These are phyloP conservation scores for Magnusiomyces ingens DNA, from an alignment of 1,139 yeast genomes.

Conservation along the genomic window DNA sequence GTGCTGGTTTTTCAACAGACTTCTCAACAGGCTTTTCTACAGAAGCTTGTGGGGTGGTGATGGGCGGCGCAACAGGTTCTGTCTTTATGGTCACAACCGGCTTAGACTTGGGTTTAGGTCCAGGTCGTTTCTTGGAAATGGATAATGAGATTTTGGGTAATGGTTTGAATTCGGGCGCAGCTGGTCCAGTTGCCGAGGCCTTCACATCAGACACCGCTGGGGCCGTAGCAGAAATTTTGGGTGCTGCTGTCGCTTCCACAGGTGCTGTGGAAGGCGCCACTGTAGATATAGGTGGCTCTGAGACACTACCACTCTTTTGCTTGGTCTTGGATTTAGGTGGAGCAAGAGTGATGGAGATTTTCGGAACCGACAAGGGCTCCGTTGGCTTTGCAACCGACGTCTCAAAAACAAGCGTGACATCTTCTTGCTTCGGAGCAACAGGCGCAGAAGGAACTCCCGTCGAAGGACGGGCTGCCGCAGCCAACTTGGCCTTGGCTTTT, in stretches of 20 bases:
- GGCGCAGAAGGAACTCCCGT: background rate
- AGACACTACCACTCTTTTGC: too few relatives aligned
- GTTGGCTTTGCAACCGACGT: background rate
- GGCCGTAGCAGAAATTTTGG: background rate
- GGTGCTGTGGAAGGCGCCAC: background rate
- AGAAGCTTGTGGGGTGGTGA: too few relatives aligned
- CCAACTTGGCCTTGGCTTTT: background rate
- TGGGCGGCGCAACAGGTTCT: too few relatives aligned
- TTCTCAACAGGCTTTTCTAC: too few relatives aligned
- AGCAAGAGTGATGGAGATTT: background rate
- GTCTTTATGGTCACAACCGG: background rate
- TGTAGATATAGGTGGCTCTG: background rate
- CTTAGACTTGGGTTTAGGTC: background rate
- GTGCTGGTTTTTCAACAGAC: too few relatives aligned
- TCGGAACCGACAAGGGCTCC: background rate
- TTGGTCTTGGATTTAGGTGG: background rate
- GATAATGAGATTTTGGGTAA: slow-evolving; percentile 1
- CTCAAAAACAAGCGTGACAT: too few relatives aligned
- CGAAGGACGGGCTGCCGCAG: background rate
- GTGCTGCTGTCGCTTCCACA: background rate
- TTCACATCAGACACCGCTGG: background rate
- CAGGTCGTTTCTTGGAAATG: background rate
- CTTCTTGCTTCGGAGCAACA: background rate
- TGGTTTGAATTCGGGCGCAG: background rate
- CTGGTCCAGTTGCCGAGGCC: background rate